These are phyloP conservation scores for Annulohypoxylon nitens DNA, from an alignment of 495 filamentous ascomycete genomes.

Conservation along the genomic window DNA sequence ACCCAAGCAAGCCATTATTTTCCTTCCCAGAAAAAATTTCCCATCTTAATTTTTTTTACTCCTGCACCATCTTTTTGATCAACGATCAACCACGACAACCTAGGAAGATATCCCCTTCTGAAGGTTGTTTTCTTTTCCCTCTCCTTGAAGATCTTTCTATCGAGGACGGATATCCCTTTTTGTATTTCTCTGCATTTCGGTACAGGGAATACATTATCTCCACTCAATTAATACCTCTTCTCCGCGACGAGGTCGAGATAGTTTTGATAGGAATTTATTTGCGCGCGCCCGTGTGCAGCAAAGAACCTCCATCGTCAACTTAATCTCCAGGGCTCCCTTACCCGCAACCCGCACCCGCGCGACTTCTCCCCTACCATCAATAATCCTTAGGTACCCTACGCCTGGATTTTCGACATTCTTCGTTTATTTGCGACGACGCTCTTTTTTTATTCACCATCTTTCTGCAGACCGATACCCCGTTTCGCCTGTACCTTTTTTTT, in stretches of 20 bases:
- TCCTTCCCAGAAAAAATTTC: slow-evolving; percentile 54
- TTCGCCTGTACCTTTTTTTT: slow-evolving; percentile 39
- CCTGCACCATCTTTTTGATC: slow-evolving; percentile 46
- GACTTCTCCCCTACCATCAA: slow-evolving; percentile 5
- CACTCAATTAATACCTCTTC: slow-evolving; percentile 53
- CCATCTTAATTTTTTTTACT: slow-evolving; percentile 51
- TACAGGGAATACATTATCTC: slow-evolving; percentile 56
- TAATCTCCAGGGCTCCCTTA: slow-evolving; percentile 6
- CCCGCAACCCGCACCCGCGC: background rate
- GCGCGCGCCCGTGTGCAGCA: slow-evolving; percentile 43
- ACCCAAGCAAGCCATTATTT: slow-evolving; percentile 44
- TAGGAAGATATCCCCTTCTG: slow-evolving; percentile 49
- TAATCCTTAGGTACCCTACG: slow-evolving; percentile 10
- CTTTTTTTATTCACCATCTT: slow-evolving; percentile 40
- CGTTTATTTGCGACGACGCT: slow-evolving; percentile 39
- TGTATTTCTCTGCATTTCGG: slow-evolving; percentile 49
- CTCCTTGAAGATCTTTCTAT: slow-evolving; percentile 44
- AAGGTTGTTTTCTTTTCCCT: slow-evolving; percentile 50
- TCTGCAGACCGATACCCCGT: slow-evolving; percentile 44
- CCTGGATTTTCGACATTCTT: slow-evolving; percentile 12
- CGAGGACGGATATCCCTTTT: slow-evolving; percentile 48
- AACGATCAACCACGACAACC: slow-evolving; percentile 57
- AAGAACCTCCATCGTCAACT: slow-evolving; percentile 30
- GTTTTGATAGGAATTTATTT: slow-evolving; percentile 27
- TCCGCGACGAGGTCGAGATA: slow-evolving; percentile 35